Percentiles rank a stretch among this genome's conserved stretches.
phyloP scores from a whole-genome alignment of 495 filamentous ascomycete genomes.

The Aspergillus panamensis region DNA sequence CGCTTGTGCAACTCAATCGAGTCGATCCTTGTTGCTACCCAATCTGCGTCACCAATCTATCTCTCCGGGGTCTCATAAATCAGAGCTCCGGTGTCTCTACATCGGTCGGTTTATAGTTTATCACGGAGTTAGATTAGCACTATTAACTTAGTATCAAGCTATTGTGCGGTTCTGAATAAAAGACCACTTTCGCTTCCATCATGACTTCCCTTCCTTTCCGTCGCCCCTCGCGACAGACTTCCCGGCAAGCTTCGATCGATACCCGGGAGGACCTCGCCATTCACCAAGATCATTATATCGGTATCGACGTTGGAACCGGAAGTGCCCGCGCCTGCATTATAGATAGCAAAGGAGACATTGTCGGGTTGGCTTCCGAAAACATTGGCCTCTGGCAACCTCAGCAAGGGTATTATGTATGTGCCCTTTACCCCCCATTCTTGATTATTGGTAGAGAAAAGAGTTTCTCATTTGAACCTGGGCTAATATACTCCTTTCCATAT shows the following conservation, averaged over 20 bases:
- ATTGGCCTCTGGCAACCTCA: constrained; percentile 95
- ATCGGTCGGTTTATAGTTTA: background rate
- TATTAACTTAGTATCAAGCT: background rate
- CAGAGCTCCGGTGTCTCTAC: background rate
- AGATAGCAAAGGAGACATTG: constrained; percentile 84
- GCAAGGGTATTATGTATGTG: constrained; percentile 75
- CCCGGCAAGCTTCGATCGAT: constrained; percentile 54
- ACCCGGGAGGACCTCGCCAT: constrained; percentile 53
- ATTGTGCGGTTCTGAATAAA: background rate
- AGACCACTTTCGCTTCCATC: background rate
- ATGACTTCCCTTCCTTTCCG: constrained; percentile 29
- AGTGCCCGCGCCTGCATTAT: constrained; percentile 94
- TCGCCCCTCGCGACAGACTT: constrained; percentile 35
- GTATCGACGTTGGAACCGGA: constrained; percentile 94
- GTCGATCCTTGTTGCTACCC: background rate
- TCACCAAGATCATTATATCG: constrained; percentile 70
- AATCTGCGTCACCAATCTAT: background rate
- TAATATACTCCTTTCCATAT: constrained; percentile 4
- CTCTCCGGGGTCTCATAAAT: background rate
- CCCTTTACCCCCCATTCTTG: background rate
- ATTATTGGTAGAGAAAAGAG: background rate
- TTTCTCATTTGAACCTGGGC: background rate
- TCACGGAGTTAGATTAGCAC: background rate
- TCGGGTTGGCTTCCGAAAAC: constrained; percentile 82
- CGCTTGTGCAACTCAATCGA: background rate